phyloP scores from a whole-genome alignment of 495 filamentous ascomycete species.

The Penicillium chermesinum region DNA sequence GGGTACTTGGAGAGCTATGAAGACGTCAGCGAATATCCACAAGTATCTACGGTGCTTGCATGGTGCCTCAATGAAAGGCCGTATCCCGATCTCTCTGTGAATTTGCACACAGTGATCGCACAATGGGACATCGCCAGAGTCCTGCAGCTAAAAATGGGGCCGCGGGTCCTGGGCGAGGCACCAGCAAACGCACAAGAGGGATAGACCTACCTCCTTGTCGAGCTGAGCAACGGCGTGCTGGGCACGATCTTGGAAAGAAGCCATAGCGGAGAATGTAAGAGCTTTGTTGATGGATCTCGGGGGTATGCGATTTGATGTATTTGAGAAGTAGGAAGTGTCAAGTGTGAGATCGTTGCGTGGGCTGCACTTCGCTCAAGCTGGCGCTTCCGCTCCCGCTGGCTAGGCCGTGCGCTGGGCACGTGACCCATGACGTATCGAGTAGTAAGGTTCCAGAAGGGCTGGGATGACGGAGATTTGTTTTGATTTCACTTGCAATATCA shows the following conservation, averaged over 20 bases:
- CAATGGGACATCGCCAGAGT: conserved; percentile 9
- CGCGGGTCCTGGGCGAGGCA: conserved; percentile 19
- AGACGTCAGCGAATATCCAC: conserved; percentile 13
- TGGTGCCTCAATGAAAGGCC: background rate
- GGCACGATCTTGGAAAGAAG: conserved; percentile 84
- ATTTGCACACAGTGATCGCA: conserved; percentile 1
- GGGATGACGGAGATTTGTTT: too few relatives aligned
- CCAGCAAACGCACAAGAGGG: conserved; percentile 26
- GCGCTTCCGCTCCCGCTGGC: conserved; percentile 13
- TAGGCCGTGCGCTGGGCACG: conserved; percentile 23
- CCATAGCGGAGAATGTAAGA: too few relatives aligned
- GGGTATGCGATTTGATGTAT: conserved; percentile 4
- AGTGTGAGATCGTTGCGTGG: conserved; percentile 23
- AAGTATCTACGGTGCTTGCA: background rate
- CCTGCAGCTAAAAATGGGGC: conserved; percentile 13
- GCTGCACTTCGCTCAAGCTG: conserved; percentile 26
- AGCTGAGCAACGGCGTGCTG: conserved; percentile 85
- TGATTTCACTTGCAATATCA: too few relatives aligned
- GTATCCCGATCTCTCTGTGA: background rate
- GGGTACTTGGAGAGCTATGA: conserved; percentile 93
- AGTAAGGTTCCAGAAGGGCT: background rate
- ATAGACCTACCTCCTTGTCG: conserved; percentile 86
- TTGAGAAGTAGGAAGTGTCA: conserved; percentile 8
- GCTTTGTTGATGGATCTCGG: conserved; percentile 19
- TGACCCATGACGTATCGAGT: conserved; percentile 26